Conservation (phyloP, 495 filamentous ascomycete species). For the Platismatia glauca region DNA sequence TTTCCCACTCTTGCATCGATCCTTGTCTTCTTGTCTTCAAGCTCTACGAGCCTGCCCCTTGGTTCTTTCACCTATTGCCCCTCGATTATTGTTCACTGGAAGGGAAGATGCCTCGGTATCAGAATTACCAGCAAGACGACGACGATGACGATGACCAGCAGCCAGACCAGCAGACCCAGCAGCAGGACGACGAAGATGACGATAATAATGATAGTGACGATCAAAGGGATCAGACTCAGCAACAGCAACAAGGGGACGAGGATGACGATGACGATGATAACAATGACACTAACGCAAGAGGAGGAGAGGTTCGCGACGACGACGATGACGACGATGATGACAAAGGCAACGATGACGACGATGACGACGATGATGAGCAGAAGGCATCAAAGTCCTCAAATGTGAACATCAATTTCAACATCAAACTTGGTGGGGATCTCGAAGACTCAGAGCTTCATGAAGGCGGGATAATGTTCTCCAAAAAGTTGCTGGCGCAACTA, state of each 20-base stretch:
- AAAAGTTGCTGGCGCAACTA: constrained; percentile 9
- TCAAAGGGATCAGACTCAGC: no score
- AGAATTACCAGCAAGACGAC: constrained; percentile 1
- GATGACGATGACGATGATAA: constrained; percentile 4
- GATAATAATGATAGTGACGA: neutral
- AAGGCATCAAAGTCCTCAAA: neutral
- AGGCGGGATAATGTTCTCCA: constrained; percentile 4
- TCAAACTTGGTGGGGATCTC: constrained; percentile 1
- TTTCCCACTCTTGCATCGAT: neutral
- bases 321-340: neutral
- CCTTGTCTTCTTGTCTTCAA: neutral
- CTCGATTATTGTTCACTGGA: neutral
- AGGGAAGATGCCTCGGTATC: constrained; percentile 3
- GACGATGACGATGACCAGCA: constrained; percentile 1
- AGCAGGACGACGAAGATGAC: constrained; percentile 3
- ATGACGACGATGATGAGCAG: constrained; percentile 6
- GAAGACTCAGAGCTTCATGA: constrained; percentile 4
- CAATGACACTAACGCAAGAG: neutral
- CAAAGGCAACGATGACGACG: neutral
- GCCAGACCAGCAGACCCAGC: neutral
- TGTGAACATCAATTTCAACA: constrained; percentile 6
- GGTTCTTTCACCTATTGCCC: neutral
- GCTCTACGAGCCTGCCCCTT: neutral
- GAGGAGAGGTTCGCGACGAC: neutral
- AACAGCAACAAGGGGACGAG: neutral